Evolutionary conservation across 805 yeast genomes (phyloP), one percentile per base, ranked within the genome.

Genomic region (Brettanomyces nanus): DNA sequence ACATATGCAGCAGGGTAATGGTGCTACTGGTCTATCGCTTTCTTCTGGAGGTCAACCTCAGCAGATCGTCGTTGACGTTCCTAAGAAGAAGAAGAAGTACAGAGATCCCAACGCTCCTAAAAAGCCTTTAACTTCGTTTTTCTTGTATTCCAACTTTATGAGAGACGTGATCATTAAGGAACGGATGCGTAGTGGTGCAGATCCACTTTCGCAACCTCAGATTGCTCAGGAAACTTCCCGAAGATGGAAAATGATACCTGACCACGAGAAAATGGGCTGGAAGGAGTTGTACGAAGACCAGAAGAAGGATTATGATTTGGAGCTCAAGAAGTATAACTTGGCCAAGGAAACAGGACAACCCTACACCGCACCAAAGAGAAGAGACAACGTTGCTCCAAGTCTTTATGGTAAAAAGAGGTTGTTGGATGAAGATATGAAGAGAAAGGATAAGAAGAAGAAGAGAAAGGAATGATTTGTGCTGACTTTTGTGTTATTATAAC

Each of bases 71-170:
- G 48, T 36, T 17, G 51, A 21, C 18, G 50, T 44, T 21, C 48
- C 54, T 18, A 80, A 75, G 62, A 75, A 73, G 51, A 66, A 63
- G 51, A 69, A 67, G 51, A 65, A 57, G 28, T 68, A 62, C 37
- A 68, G 62, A 49, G 97, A 90, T 61, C 97, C 97, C 37, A 80
- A 84, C 53, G 96, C 95, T 32, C 98, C 98, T 42, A 86, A 85
- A 69, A 87, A 87, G 54, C 97, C 98, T 13, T 68, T 85, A 53
- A 87, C 96, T 18, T 82, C 85, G 32, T 89, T 78, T 65, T 84
- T 90, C 59, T 72, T 78, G 30, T 90, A 77, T 61, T 77, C 85
- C 37, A 79, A 82, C 46, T 77, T 75, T 47, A 73, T 77, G 46
- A 78, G 95, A 53, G 82, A 80, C 44, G 65, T 70, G 28, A 70